These are phyloP conservation scores for Amborella trichopoda DNA, from an alignment of 164 flowering plant species.

Conservation along the genomic window DNA sequence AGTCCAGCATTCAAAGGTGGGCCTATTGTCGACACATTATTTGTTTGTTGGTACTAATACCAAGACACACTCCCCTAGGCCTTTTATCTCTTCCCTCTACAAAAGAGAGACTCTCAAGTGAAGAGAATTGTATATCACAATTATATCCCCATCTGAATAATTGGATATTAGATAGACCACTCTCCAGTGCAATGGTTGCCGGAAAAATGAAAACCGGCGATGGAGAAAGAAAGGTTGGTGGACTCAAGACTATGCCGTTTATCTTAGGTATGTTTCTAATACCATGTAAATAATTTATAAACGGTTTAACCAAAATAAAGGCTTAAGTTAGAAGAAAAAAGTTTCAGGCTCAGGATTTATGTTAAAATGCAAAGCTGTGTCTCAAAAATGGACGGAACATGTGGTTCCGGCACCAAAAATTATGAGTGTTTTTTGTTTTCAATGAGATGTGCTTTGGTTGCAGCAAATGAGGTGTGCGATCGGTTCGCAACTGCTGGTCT, in stretches of 20 bases:
- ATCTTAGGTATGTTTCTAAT: slow-evolving; percentile 31
- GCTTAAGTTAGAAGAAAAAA: not conserved
- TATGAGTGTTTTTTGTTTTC: not conserved
- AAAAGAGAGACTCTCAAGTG: too few species aligned
- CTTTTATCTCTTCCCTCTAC: too few species aligned
- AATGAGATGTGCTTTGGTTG: not conserved
- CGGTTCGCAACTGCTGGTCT: slow-evolving; percentile 45
- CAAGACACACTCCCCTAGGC: too few species aligned
- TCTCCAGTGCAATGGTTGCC: too few species aligned
- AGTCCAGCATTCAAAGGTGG: too few species aligned
- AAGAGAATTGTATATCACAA: too few species aligned
- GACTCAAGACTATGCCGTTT: slow-evolving; percentile 57
- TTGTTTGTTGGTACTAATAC: too few species aligned
- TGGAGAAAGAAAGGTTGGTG: slow-evolving; percentile 37
- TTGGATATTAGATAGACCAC: too few species aligned
- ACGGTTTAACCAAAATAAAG: not conserved
- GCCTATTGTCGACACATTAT: too few species aligned
- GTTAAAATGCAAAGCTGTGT: not conserved
- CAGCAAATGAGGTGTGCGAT: slow-evolving; percentile 62
- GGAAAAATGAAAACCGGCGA: too few species aligned
- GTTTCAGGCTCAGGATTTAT: not conserved
- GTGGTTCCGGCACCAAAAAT: not conserved
- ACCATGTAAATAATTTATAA: not conserved
- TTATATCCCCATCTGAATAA: too few species aligned
- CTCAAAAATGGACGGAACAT: not conserved